Evolutionary conservation across 2,329 filamentous ascomycete genomes (phyloP).

Genomic region (Alternaria dauci): DNA sequence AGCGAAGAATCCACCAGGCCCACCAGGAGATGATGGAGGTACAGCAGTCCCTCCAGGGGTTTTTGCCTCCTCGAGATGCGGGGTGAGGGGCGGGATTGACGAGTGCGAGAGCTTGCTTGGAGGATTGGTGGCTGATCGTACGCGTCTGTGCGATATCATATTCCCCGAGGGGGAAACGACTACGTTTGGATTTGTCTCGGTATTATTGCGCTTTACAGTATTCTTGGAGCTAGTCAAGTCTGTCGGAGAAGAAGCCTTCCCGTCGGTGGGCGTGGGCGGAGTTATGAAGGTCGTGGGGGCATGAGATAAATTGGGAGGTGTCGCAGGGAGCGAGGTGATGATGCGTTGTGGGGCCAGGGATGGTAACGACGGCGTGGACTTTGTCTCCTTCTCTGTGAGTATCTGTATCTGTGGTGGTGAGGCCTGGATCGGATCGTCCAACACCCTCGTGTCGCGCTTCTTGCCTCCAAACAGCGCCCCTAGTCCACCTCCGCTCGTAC

Average conservation of each 20-base stretch:
- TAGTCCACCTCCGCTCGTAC: slow-evolving; percentile 52
- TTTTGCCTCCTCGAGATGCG: slow-evolving; percentile 75
- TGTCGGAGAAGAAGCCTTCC: slow-evolving; percentile 46
- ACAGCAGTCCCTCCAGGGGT: slow-evolving; percentile 64
- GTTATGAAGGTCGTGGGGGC: slow-evolving; percentile 68
- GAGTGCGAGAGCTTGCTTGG: slow-evolving; percentile 90
- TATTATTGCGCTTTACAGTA: slow-evolving; percentile 38
- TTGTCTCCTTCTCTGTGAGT: slow-evolving; percentile 43
- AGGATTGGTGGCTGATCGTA: slow-evolving; percentile 63
- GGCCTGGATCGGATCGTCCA: slow-evolving; percentile 38
- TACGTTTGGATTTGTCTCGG: slow-evolving; percentile 58
- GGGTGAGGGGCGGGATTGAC: slow-evolving; percentile 72
- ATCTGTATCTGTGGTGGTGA: slow-evolving; percentile 46
- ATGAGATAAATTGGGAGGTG: slow-evolving; percentile 53
- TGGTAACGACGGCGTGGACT: slow-evolving; percentile 37
- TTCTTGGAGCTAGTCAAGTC: slow-evolving; percentile 38
- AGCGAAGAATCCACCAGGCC: slow-evolving; percentile 80
- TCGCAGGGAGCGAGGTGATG: slow-evolving; percentile 52
- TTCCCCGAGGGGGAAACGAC: slow-evolving; percentile 70
- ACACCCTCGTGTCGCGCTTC: slow-evolving; percentile 41
- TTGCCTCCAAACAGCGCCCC: slow-evolving; percentile 54
- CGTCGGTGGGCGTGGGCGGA: slow-evolving; percentile 68
- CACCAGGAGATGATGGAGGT: slow-evolving; percentile 52
- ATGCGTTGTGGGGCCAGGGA: slow-evolving; percentile 43
- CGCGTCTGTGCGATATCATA: slow-evolving; percentile 76